Base-by-base conservation (phyloP, 352 stramenopile species). In the Globisporangium nagaii region DNA sequence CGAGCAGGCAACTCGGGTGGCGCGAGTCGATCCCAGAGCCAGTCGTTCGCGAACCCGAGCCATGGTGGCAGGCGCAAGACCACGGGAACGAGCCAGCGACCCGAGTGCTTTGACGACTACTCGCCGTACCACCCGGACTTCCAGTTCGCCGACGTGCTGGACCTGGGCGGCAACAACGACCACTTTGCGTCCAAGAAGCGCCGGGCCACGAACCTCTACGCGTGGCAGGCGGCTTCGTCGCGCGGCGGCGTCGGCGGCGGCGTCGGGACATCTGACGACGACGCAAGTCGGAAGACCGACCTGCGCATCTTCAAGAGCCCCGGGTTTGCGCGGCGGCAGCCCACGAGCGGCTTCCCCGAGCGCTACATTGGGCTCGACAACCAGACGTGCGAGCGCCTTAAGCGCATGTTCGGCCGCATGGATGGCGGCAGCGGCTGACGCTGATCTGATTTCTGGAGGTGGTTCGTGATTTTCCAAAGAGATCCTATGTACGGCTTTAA, bases 291-390 rank as follows among this genome's bases (percentile, higher is more conserved):
- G 4, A 80, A 75, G 25, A 85, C 75, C 0, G 71, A 89, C 46
- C 45, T 89, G 62, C 77, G 75, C n/a, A 90, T 93, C 57, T 93
- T 93, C 62, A 90, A 88, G 43, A 84, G 78, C 35, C 78, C 82
- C 0, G 73, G 60, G 2, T 75, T 83, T 37, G 63, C 55, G 19
- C 64, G 73, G 19, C 66, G 79, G 4, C 68, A 83, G 42, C 71
- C 77, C 1, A 83, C 66, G 19, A 70, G 67, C 1, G 68, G 70
- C 20, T 88, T 85, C 42, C 76, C 82, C 1, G 82, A 93, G 48
- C 63, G 82, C 0, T 93, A 87, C 47, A 90, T 93, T 24, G 82
- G 82, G 7, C 65, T 93, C 13, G 76, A 90, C 58, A 93, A 73
- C 28, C 79, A 88, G 50, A 78, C 79, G 5, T 86, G 74, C 46